These are phyloP conservation scores for Arxiozyma telluris DNA, from an alignment of 1,139 yeast genomes.

Conservation along the genomic window DNA sequence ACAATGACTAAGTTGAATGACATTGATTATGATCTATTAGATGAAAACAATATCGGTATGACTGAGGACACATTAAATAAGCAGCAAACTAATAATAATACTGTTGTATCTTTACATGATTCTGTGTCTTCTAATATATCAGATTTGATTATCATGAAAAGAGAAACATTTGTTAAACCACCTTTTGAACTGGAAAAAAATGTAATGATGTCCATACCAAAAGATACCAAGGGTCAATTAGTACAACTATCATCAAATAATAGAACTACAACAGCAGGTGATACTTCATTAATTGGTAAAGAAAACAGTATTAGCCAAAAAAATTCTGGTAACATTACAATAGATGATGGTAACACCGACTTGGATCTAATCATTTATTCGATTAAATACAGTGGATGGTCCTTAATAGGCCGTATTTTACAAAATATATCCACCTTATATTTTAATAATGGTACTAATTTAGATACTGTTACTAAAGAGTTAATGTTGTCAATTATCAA, in stretches of 20 bases:
- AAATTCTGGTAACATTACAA: neutral
- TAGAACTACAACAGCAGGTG: constrained; percentile 7
- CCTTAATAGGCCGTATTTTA: constrained; percentile 66
- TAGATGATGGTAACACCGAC: constrained; percentile 30
- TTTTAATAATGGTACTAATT: constrained; percentile 21
- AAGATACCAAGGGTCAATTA: constrained; percentile 65
- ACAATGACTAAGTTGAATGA: constrained; percentile 29
- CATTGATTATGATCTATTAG: constrained; percentile 29
- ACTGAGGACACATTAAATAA: neutral
- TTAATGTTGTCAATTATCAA: constrained; percentile 42
- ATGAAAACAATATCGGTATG: constrained; percentile 17
- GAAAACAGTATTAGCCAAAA: neutral
- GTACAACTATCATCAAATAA: constrained; percentile 33
- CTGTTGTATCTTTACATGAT: neutral
- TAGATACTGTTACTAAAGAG: constrained; percentile 27
- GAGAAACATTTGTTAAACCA: constrained; percentile 35
- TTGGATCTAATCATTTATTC: constrained; percentile 51
- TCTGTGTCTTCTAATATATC: neutral
- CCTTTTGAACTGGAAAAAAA: constrained; percentile 36
- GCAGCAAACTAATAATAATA: neutral
- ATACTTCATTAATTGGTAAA: neutral
- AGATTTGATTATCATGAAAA: constrained; percentile 34
- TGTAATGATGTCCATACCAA: constrained; percentile 35
- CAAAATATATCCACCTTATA: constrained; percentile 48
- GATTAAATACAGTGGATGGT: constrained; percentile 78